Percentiles rank a stretch among this genome's conserved stretches.
Conservation (phyloP, 2,329 filamentous ascomycete genomes). For the Phaeosphaeria sp. region DNA sequence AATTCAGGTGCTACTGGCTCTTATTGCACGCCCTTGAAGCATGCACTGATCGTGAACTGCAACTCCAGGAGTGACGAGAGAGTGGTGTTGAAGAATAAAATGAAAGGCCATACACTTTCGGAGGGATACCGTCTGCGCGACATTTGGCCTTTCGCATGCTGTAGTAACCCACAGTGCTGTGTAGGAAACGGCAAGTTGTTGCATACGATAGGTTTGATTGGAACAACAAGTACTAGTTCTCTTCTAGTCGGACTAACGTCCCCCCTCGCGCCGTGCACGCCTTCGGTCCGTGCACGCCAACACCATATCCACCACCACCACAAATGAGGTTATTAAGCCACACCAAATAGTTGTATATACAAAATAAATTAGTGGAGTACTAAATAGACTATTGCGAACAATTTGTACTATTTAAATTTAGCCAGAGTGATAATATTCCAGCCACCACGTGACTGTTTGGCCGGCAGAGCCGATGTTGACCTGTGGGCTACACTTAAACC, state of each 20-base stretch:
- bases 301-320: not conserved
- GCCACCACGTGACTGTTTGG: not conserved
- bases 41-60: no score
- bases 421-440: not conserved
- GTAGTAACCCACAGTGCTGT: no score
- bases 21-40: no score
- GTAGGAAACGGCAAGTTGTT: no score
- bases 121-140: no score
- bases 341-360: not conserved
- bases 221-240: no score
- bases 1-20: not conserved
- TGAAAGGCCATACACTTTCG: no score
- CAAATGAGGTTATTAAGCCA: constrained; percentile 1
- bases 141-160: no score
- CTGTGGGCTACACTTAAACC: not conserved
- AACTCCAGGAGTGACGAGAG: no score
- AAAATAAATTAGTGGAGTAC: not conserved
- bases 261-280: not conserved
- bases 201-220: no score
- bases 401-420: constrained; percentile 1
- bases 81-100: no score
- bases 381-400: not conserved
- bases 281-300: not conserved
- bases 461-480: not conserved
- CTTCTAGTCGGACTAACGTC: no score